These are phyloP conservation scores for Daldinia vernicosa DNA, from an alignment of 495 filamentous ascomycete genomes.

Conservation along the genomic window DNA sequence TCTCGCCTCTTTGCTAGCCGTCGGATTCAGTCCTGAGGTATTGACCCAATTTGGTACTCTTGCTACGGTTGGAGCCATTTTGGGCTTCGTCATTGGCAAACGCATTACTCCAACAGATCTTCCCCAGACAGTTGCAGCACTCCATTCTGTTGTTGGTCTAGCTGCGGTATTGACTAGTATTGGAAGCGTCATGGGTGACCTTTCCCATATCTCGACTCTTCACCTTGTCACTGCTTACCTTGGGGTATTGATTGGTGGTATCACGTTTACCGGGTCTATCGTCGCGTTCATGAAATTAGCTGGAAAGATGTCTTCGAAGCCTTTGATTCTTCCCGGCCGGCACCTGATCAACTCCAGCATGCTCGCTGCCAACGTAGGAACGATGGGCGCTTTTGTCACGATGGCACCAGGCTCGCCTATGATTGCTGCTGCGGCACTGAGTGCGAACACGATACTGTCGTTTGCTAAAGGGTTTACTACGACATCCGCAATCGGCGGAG, in stretches of 20 bases:
- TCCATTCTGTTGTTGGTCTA: constrained; percentile 84
- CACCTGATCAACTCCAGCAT: constrained; percentile 76
- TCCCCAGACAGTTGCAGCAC: constrained; percentile 80
- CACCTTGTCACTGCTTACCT: constrained; percentile 82
- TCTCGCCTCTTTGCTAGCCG: constrained; percentile 76
- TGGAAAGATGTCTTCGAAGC: constrained; percentile 77
- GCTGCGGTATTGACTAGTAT: constrained; percentile 84
- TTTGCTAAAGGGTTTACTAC: constrained; percentile 86
- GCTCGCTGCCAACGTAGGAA: constrained; percentile 74
- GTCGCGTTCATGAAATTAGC: constrained; percentile 84
- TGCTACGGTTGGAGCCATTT: constrained; percentile 70
- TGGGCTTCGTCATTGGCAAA: constrained; percentile 75
- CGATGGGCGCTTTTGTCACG: constrained; percentile 80
- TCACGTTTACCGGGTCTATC: constrained; percentile 85
- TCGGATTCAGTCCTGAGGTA: constrained; percentile 77
- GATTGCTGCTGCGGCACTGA: constrained; percentile 76
- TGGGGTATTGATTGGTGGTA: constrained; percentile 80
- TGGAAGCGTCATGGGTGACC: constrained; percentile 77
- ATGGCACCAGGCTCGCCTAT: constrained; percentile 76
- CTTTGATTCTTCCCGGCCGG: constrained; percentile 71
- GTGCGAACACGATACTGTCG: constrained; percentile 75
- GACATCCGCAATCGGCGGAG: constrained; percentile 83
- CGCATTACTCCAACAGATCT: constrained; percentile 82
- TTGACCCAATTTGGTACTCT: constrained; percentile 76
- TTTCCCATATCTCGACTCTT: constrained; percentile 71